Base-by-base conservation (phyloP, 2,329 filamentous ascomycete genomes). In the Aspergillus ustus region DNA sequence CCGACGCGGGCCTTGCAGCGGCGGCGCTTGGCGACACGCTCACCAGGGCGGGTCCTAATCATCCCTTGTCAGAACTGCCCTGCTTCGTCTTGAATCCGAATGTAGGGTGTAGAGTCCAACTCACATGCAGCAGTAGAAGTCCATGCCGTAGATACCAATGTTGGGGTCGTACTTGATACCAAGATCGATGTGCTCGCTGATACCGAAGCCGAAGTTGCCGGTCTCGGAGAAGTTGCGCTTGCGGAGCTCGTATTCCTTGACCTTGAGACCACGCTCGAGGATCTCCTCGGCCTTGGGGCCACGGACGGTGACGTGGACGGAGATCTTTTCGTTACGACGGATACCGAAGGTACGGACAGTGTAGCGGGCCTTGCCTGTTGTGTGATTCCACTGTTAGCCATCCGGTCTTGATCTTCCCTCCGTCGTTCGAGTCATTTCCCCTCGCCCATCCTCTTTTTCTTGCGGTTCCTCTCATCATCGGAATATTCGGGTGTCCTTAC, bases 281-380 rank as follows among this genome's bases (percentile, higher is more conserved):
- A 99, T 99, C 86, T 99, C 95, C 89, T 99, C 95, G 69, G 95
- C 95, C 91, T 92, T 97, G 84, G 95, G 93, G 80, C 95, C 95
- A 82, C 95, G 95, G 85, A 99, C 93, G 80, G 95, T 99, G 80
- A 99, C 95, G 87, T 99, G 95, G 74, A 99, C 95, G 73, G 95
- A 86, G 80, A 99, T 99, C 91, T 97, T 98, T 84, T 99, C 95
- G 91, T 99, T 99, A 93, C 95, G 94, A 83, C 95, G 94, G 89
- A 99, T 99, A 90, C 95, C 95, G 85, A 99, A 99, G 80, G 94
- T 98, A 87, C 95, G 94, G 89, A 99, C 95, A 75, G 95, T 99
- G 90, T 98, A 99, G 80, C 95, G 92, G 83, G 95, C 95, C 91
- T 99, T 99, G 93, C 91, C 91, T 93, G 77, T 75, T 59, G 52